phyloP scores from a whole-genome alignment of 345 rosid genomes.

The Sisymbrium altissimum region DNA sequence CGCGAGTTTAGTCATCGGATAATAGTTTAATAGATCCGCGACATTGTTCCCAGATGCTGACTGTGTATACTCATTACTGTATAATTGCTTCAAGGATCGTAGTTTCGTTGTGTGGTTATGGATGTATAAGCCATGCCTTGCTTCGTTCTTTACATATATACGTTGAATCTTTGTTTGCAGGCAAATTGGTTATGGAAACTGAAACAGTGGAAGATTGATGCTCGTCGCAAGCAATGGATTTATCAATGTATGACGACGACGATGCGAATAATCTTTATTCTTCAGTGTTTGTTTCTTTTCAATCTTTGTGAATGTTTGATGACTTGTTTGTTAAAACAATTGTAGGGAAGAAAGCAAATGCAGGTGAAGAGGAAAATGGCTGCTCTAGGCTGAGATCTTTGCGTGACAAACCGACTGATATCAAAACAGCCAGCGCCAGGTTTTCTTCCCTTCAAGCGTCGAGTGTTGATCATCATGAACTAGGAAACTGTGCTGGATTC shows the following conservation, averaged over 20 bases:
- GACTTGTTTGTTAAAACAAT: not conserved
- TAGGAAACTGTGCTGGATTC: not conserved
- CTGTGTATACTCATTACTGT: not conserved
- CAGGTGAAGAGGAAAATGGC: not conserved
- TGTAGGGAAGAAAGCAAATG: slow-evolving; percentile 8
- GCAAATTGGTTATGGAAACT: slow-evolving; percentile 38
- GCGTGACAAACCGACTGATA: not conserved
- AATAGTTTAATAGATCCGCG: not conserved
- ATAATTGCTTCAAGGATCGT: not conserved
- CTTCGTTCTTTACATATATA: not conserved
- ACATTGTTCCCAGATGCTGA: not conserved
- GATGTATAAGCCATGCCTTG: no score
- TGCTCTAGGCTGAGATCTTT: not conserved
- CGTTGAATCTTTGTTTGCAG: slow-evolving; percentile 18
- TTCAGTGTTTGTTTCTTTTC: not conserved
- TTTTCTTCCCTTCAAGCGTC: slow-evolving; percentile 2
- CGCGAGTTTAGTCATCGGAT: not conserved
- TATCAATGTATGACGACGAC: slow-evolving; percentile 30
- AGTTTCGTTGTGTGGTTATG: not conserved
- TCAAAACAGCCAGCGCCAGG: not conserved
- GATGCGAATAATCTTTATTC: not conserved
- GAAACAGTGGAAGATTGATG: slow-evolving; percentile 43
- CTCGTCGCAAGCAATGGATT: slow-evolving; percentile 43
- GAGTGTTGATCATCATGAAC: not conserved
- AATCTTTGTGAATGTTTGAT: not conserved